Percentiles rank a stretch among this genome's conserved stretches.
phyloP scores from a whole-genome alignment of 768 basidiomycete species.

The Lactifluus subvellereus region DNA sequence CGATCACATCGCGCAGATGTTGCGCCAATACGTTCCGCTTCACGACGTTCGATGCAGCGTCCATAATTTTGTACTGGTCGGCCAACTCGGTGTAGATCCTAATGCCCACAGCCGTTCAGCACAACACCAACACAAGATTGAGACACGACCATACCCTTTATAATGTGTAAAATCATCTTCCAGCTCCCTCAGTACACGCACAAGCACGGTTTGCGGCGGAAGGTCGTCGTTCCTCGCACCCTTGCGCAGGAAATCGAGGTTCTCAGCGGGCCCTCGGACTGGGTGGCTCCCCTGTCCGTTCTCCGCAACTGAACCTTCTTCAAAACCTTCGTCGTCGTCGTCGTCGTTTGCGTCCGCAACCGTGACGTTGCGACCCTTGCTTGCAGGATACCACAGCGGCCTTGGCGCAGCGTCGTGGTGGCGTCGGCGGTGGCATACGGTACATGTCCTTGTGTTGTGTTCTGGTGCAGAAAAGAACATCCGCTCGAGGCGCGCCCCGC shows the following conservation, averaged over 20 bases:
- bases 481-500: slow-evolving; percentile 68
- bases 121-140: background rate
- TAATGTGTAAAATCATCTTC: slow-evolving; percentile 96
- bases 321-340: slow-evolving; percentile 25
- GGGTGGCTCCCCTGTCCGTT: background rate
- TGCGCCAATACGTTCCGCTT: slow-evolving; percentile 83
- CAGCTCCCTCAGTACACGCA: slow-evolving; percentile 76
- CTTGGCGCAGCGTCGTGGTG: slow-evolving; percentile 19
- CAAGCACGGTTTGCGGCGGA: slow-evolving; percentile 85
- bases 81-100: slow-evolving; percentile 90
- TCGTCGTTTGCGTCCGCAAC: slow-evolving; percentile 16
- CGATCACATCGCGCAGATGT: slow-evolving; percentile 88
- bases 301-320: slow-evolving; percentile 19
- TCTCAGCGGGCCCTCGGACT: background rate
- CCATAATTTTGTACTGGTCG: slow-evolving; percentile 89
- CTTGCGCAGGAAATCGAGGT: slow-evolving; percentile 17
- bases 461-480: slow-evolving; percentile 78
- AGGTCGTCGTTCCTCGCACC: slow-evolving; percentile 33
- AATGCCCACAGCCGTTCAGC: slow-evolving; percentile 10
- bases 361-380: slow-evolving; percentile 20
- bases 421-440: slow-evolving; percentile 53
- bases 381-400: slow-evolving; percentile 28
- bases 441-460: slow-evolving; percentile 66
- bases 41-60: slow-evolving; percentile 71
- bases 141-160: slow-evolving; percentile 60